Conservation (phyloP, 306 rosid genomes). For the Begonia loranthoides region DNA sequence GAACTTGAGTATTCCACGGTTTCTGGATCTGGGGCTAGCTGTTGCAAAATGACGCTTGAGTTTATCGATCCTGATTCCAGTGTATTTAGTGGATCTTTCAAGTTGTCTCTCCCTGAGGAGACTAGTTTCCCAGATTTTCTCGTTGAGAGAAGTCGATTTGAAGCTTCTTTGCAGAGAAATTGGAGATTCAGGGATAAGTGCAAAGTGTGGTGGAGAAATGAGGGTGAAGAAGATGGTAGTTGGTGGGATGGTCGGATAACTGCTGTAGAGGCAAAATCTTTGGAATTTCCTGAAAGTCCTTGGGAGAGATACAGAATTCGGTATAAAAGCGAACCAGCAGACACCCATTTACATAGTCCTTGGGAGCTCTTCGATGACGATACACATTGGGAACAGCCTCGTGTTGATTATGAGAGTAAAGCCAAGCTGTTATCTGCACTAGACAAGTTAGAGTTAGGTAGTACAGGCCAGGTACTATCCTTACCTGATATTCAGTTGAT, state of each 20-base stretch:
- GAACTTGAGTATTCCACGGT: constrained; percentile 60
- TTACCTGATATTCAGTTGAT: neutral
- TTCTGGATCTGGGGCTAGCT: constrained; percentile 95
- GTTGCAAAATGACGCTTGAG: constrained; percentile 83
- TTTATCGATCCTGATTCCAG: constrained; percentile 64
- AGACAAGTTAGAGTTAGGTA: constrained; percentile 38
- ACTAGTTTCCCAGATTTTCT: constrained; percentile 92
- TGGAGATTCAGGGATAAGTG: constrained; percentile 92
- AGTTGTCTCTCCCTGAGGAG: constrained; percentile 75
- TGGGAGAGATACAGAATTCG: constrained; percentile 77
- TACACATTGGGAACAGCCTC: constrained; percentile 70
- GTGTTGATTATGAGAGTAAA: constrained; percentile 39
- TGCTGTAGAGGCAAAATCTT: constrained; percentile 44
- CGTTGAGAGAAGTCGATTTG: constrained; percentile 74
- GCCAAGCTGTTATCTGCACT: constrained; percentile 40
- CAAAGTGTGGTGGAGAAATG: constrained; percentile 98
- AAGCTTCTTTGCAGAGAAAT: constrained; percentile 62
- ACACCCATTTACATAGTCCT: constrained; percentile 75
- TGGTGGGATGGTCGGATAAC: constrained; percentile 93
- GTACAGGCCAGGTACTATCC: constrained; percentile 47
- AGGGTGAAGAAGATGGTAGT: constrained; percentile 59
- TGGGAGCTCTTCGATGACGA: constrained; percentile 88
- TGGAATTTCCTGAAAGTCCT: constrained; percentile 79
- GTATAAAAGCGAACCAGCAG: constrained; percentile 63
- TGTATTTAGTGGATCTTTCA: constrained; percentile 47